Base-by-base conservation (phyloP, 148 eudicot genomes). In the Silene conica region DNA sequence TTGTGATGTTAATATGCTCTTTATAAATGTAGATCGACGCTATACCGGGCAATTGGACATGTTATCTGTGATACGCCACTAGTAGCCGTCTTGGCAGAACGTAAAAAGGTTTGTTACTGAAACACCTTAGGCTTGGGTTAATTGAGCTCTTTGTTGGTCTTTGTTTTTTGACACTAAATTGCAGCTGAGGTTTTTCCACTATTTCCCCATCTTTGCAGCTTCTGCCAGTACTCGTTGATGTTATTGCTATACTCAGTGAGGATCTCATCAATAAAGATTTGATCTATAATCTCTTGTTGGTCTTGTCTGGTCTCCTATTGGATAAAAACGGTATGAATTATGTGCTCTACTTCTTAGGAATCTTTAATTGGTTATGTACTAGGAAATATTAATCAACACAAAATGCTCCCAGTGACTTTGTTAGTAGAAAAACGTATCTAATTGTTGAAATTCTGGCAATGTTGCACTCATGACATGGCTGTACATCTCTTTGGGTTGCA, bases 31-130 rank as follows among this genome's bases (percentile, higher is more conserved):
- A 93, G 96, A 82, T 82, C 84, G 52, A 84, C 86, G 88, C 87
- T 93, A 52, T 87, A 83, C 82, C 91, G 83, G 63, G 97, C 90
- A 20, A 82, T 89, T 77, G 96, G 93, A 63, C 90, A 89, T 82
- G 80, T 92, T 28, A 70, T 94, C 63, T 82, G 85, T 21, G 78
- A 87, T 70, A 74, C 96, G 73, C 98, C 97, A 46, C 77, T 87
- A 23, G 77, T 77, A 70, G 98, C 92, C 79, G 57, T 94, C 70
- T 65, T 87, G 83, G 79, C 82, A 69, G 98, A 94, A 76, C 85
- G 90, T 65, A 89, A 82, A 78, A 94, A 89, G 96, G 98, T 94
- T 74, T 73, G 80, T 45, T 59, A 67, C 62, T 48, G 21, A 31
- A 52, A 74, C 55, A 71, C 23, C 68, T 75, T 26, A 48, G 61